Evolutionary conservation across 805 yeast species (phyloP).

Genomic region (Ogataea chonburiensis): DNA sequence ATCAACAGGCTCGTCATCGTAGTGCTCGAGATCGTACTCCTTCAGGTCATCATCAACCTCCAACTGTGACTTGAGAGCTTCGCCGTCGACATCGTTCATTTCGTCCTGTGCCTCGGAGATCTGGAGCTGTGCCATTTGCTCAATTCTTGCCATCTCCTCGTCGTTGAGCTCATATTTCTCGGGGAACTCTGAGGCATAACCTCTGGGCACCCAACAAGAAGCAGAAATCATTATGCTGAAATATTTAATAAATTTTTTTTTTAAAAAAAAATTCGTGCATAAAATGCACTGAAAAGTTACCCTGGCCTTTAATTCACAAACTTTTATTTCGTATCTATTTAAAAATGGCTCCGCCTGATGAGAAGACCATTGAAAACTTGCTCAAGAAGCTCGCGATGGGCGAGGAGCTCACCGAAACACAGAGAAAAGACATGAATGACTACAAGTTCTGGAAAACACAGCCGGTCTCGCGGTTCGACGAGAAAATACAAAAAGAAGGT

Average conservation of each 20-base stretch:
- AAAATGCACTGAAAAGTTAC: conserved; percentile 8
- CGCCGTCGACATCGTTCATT: conserved; percentile 44
- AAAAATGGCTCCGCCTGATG: conserved; percentile 14
- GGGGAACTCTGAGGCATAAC: conserved; percentile 91
- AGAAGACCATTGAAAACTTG: conserved; percentile 56
- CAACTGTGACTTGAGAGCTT: conserved; percentile 46
- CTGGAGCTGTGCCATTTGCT: conserved; percentile 79
- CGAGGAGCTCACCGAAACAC: conserved; percentile 52
- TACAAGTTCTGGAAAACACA: conserved; percentile 98
- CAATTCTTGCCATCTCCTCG: conserved; percentile 88
- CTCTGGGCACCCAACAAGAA: conserved; percentile 94
- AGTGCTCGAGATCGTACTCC: conserved; percentile 83
- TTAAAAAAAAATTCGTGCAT: conserved; percentile 9
- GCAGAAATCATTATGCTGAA: conserved; percentile 77
- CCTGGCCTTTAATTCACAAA: conserved; percentile 8
- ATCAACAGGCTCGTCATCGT: conserved; percentile 65
- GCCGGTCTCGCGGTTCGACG: conserved; percentile 83
- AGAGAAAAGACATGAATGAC: conserved; percentile 75
- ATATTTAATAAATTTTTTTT: conserved; percentile 6
- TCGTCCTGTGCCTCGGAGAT: conserved; percentile 73
- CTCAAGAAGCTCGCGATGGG: conserved; percentile 53
- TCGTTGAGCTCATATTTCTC: conserved; percentile 85
- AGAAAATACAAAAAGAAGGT: conserved; percentile 65
- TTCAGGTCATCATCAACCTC: conserved; percentile 82
- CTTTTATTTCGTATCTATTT: background rate